Evolutionary conservation across 768 basidiomycete species (phyloP), one percentile per base, ranked within the genome.

Genomic region (Pulveroboletus sp.): DNA sequence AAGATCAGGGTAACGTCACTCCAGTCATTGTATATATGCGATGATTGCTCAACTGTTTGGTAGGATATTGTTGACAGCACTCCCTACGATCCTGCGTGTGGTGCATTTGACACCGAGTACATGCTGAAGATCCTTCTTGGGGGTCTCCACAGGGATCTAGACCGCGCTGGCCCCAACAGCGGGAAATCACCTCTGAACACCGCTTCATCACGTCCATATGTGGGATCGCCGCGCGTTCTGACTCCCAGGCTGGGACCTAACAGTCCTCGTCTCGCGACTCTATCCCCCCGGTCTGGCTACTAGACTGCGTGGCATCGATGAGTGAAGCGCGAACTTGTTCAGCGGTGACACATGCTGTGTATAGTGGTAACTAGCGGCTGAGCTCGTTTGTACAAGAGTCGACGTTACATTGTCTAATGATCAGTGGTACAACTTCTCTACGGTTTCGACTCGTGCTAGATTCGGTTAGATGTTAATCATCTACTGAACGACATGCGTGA

Each of bases 11-110:
- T 69, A 54, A n/a, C 8, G 37, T 46, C 8, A 7, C 24, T 37
- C 24, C 9, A 2, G 15, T 39, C 8, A 0, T 15, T 27, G 10
- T 9, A 21, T 18, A 7, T 30, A 7, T 18, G 26, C 8, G 26
- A 35, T 18, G 27, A 21, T 31, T 6, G 39, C 45, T 57, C 4
- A 58, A 49, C 15, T 3, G 3, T 13, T 39, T 14, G 11, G 41
- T 48, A 76, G 63, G 77, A 79, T 49, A 71, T 79, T 31, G 75
- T 79, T 6, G 77, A 77, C 59, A 73, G 74, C 33, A 74, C 74
- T 6, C 69, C 70, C 8, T 77, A 52, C 39, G 64, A 69, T 40
- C 66, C 59, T 38, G 57, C 47, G 15, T 47, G 60, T 2, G 66
- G 68, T 50, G 52, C 39, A 4, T 68, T 68, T 21, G 64, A 69